Evolutionary conservation across 805 yeast genomes (phyloP), one percentile per base, ranked within the genome.

Genomic region (Teunomyces atbi): DNA sequence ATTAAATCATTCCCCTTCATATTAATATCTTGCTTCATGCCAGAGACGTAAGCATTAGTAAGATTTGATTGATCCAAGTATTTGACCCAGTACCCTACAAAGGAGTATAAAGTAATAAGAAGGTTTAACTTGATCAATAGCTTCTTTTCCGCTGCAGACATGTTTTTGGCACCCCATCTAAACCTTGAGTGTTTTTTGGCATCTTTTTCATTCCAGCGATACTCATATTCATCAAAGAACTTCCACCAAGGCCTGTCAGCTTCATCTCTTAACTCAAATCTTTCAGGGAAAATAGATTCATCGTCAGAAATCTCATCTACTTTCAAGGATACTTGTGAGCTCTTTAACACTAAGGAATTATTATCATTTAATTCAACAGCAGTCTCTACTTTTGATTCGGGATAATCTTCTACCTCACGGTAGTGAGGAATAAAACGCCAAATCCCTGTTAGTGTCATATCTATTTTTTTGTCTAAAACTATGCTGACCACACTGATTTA

Each of bases 231-330:
- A 48, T 65, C 68, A 38, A 76, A 77, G 48, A 63, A 75, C 28
- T 66, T 68, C 68, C 68, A 74, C 78, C 81, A 77, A 23, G 72
- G 68, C 43, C 81, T 65, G 45, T 73, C 54, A 3, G 81, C 79
- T 57, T 77, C 82, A 55, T 78, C 83, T 48, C 82, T 61, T 51
- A 69, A 72, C 53, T 77, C 81, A 36, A 20, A 20, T 19, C 16
- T 15, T 11, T 38, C 18, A 16, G 32, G 16, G 5, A 3, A n/a
- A 10, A 16, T 27, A 6, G 18, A 18, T 26, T 38, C 33, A 4
- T 11, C 6, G n/a, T 16, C 42, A n/a, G 33, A 38, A 8, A 28
- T 4, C n/a, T 38, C 33, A 29, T 28, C 21, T 18, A 23, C 27
- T 2, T 16, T 15, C 5, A 28, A 11, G 8, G 42, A 28, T 10